A percentile compares a stretch with the other conserved stretches of the same genome.
These are phyloP conservation scores for Botrytis fabae DNA, from an alignment of 2,329 filamentous ascomycete species.

Conservation along the genomic window DNA sequence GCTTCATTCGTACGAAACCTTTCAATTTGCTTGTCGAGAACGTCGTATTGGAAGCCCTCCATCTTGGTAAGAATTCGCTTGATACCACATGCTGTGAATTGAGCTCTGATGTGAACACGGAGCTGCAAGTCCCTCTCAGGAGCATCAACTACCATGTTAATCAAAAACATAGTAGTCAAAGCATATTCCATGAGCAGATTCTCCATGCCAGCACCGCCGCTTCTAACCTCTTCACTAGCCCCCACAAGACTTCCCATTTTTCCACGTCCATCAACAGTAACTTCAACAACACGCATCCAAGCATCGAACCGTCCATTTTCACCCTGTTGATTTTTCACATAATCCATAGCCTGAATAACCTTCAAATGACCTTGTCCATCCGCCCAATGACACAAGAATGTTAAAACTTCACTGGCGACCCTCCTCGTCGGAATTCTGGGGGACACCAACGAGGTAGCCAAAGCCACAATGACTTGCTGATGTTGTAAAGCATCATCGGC, in stretches of 20 bases:
- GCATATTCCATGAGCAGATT: slow-evolving; percentile 99
- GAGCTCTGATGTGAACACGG: slow-evolving; percentile 89
- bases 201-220: slow-evolving; percentile 96
- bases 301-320: slow-evolving; percentile 96
- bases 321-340: slow-evolving; percentile 81
- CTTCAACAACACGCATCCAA: slow-evolving; percentile 98
- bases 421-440: slow-evolving; percentile 89
- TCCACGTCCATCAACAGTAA: slow-evolving; percentile 92
- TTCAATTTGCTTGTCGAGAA: slow-evolving; percentile 98
- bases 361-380: slow-evolving; percentile 87
- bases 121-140: slow-evolving; percentile 86
- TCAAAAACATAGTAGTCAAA: slow-evolving; percentile 86
- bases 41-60: slow-evolving; percentile 97
- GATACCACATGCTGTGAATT: slow-evolving; percentile 94
- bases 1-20: slow-evolving; percentile 90
- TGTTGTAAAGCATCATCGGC: slow-evolving; percentile 92
- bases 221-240: slow-evolving; percentile 92
- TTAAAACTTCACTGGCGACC: slow-evolving; percentile 92
- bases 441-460: slow-evolving; percentile 84
- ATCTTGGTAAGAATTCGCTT: slow-evolving; percentile 94
- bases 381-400: slow-evolving; percentile 93
- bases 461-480: slow-evolving; percentile 83
- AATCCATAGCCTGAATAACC: slow-evolving; percentile 89
- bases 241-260: slow-evolving; percentile 99
- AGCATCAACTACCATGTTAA: slow-evolving; percentile 96